Percentiles rank a stretch among this genome's conserved stretches.
These are phyloP conservation scores for Trametes sanguinea DNA, from an alignment of 768 basidiomycete species.

Conservation along the genomic window DNA sequence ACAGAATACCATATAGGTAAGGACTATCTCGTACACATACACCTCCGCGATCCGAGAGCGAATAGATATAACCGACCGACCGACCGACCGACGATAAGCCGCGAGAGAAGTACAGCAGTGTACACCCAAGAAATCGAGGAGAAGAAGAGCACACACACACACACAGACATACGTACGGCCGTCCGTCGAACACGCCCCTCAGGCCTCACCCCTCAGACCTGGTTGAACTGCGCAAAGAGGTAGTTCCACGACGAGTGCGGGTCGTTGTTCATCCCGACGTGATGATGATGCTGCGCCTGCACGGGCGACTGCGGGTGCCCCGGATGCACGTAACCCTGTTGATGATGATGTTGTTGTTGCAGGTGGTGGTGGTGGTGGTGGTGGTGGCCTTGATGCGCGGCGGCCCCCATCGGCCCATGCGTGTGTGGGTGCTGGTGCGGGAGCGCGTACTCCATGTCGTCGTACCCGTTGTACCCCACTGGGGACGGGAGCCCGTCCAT, in stretches of 20 bases:
- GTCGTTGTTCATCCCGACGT: constrained; percentile 14
- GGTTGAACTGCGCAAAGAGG: constrained; percentile 30
- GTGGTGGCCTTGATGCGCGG: neutral
- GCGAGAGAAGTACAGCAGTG: too few relatives aligned
- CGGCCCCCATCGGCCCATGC: neutral
- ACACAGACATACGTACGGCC: neutral
- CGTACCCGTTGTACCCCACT: constrained; percentile 3
- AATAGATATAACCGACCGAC: too few relatives aligned
- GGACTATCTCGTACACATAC: too few relatives aligned
- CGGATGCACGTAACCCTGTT: neutral
- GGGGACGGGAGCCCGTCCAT: neutral
- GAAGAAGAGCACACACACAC: neutral
- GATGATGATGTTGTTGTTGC: neutral
- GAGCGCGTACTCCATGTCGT: neutral
- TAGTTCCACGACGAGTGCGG: constrained; percentile 31
- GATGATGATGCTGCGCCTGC: constrained; percentile 21
- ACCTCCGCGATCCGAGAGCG: too few relatives aligned
- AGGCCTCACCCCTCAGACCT: constrained; percentile 7
- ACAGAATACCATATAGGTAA: too few relatives aligned
- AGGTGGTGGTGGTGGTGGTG: neutral
- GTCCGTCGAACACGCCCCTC: too few relatives aligned
- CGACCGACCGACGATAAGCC: too few relatives aligned
- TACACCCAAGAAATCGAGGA: neutral
- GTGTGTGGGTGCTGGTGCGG: constrained; percentile 1
- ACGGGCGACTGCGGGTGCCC: constrained; percentile 14